Percentiles rank a stretch among this genome's conserved stretches.
Evolutionary conservation across 2,329 filamentous ascomycete species (phyloP).

Genomic region (Aaosphaeria pasadenensis): DNA sequence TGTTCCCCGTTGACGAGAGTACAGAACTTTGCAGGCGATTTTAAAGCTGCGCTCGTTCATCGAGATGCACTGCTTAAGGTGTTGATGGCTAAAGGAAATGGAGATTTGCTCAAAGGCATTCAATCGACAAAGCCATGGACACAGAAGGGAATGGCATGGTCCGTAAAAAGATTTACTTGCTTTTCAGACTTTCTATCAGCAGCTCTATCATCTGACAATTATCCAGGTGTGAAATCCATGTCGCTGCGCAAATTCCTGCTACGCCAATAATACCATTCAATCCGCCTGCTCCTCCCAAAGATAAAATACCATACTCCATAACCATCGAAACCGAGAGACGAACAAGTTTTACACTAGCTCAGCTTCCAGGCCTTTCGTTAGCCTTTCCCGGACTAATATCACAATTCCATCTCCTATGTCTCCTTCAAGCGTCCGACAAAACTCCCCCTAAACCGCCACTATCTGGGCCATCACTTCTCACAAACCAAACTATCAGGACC

Average conservation of each 20-base stretch:
- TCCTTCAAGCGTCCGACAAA: background rate
- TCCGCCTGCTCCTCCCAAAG: conserved; percentile 3
- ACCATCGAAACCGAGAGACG: background rate
- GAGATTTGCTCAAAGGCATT: conserved; percentile 12
- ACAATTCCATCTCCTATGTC: background rate
- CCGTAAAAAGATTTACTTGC: background rate
- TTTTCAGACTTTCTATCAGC: background rate
- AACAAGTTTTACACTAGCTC: background rate
- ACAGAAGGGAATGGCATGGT: conserved; percentile 16
- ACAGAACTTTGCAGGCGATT: conserved; percentile 14
- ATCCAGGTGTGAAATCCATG: conserved; percentile 16
- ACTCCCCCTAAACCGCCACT: too few relatives aligned
- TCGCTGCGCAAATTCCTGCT: conserved; percentile 13
- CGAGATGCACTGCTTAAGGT: conserved; percentile 16
- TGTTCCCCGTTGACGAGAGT: background rate
- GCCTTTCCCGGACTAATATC: background rate
- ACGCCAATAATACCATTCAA: conserved; percentile 2
- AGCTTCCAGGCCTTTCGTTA: background rate
- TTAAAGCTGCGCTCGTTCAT: conserved; percentile 14
- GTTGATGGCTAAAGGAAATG: conserved; percentile 12
- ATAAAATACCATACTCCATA: background rate
- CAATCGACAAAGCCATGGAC: conserved; percentile 9
- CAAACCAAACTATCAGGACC: background rate
- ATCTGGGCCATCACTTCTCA: background rate
- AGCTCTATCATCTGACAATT: background rate